Evolutionary conservation across 345 rosid species (phyloP), one percentile per base, ranked within the genome.

Genomic region (Hibiscus trionum): DNA sequence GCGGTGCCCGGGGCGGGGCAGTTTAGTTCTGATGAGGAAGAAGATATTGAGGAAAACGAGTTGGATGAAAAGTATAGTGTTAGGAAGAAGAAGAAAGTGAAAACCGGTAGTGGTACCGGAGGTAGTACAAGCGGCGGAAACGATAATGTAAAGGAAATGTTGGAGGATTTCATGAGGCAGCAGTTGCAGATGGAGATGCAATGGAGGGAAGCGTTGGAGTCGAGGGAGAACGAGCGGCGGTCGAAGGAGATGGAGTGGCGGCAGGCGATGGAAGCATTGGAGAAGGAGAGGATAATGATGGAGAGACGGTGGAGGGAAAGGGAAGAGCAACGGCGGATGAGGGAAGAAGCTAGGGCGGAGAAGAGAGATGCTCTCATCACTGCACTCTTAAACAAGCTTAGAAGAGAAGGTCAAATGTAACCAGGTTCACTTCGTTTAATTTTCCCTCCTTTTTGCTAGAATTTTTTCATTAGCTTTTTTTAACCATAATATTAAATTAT

Each of bases 311-410:
- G 97, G 97, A 87, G 91, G 78, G 98, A 95, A 68, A 83, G 85
- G 78, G 99, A 92, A 66, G 99, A 95, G 75, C 94, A 95, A 83
- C 87, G 99, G 69, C 85, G 90, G 42, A 55, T 80, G 46, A 89
- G 97, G 73, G 97, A 92, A 63, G 99, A 95, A 73, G 88, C 86
- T 85, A 86, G 97, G 88, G 98, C 99, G 73, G 97, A 92, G 79
- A 95, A 85, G 74, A 88, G 97, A 74, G 99, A 95, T 60, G 83
- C 86, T 14, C 93, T 95, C 24, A 85, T 95, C 72, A 88, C 91
- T 19, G 88, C 90, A 37, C 85, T 95, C 39, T 77, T 95, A 69
- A 87, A 84, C 82, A 88, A 88, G 82, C 83, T 95, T 46, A 85
- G 77, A 19, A 85, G 88, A 81, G 84, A 88, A 69, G 90, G 82